Conservation (phyloP, 352 stramenopile species). For the Pythium guiyangense region DNA sequence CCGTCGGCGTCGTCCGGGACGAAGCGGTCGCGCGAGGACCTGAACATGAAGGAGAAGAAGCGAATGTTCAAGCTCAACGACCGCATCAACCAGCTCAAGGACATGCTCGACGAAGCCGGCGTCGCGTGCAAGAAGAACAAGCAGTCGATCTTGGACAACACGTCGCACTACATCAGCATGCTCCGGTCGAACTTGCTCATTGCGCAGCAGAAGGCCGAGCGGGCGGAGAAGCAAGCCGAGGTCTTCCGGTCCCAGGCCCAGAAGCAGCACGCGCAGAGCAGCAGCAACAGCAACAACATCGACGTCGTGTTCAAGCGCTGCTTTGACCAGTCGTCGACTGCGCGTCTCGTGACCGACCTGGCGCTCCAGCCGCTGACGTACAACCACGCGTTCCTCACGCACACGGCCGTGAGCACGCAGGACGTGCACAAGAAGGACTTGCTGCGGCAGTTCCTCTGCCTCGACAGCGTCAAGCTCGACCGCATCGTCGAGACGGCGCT, state of each 20-base stretch:
- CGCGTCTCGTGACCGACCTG: constrained; percentile 45
- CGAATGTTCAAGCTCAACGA: constrained; percentile 89
- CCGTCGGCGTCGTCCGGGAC: constrained; percentile 31
- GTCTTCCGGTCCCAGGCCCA: constrained; percentile 16
- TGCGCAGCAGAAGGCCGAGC: constrained; percentile 54
- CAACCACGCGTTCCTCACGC: constrained; percentile 51
- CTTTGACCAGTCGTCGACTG: constrained; percentile 63
- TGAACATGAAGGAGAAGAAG: constrained; percentile 87
- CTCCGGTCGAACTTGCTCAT: constrained; percentile 53
- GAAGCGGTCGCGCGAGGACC: constrained; percentile 70
- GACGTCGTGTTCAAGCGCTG: constrained; percentile 54
- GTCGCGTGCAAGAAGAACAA: constrained; percentile 79
- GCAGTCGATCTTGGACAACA: constrained; percentile 70
- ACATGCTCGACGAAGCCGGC: constrained; percentile 49
- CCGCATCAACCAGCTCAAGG: constrained; percentile 75
- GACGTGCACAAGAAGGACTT: constrained; percentile 27
- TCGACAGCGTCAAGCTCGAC: constrained; percentile 48
- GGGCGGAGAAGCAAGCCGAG: constrained; percentile 47
- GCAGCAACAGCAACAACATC: constrained; percentile 11
- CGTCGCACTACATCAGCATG: constrained; percentile 66
- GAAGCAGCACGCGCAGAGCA: constrained; percentile 10
- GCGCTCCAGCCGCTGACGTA: constrained; percentile 46
- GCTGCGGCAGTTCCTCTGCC: constrained; percentile 38
- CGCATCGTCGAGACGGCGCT: constrained; percentile 35
- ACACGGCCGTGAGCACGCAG: constrained; percentile 39